Evolutionary conservation across 495 filamentous ascomycete species (phyloP).

Genomic region (Usnea hakonensis): DNA sequence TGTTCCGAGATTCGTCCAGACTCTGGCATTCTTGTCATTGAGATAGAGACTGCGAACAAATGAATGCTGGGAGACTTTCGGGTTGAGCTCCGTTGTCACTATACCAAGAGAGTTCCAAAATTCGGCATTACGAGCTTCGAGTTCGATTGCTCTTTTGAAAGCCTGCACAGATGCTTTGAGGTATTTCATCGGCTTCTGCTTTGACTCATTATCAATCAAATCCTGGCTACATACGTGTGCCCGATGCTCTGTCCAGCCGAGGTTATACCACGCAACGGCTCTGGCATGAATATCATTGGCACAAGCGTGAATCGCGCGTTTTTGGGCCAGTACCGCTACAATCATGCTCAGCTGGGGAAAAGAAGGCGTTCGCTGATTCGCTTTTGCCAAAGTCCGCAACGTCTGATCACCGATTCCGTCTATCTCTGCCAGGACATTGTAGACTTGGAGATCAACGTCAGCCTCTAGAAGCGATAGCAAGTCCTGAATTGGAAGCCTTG

Average conservation of each 20-base stretch:
- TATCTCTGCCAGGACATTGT: slow-evolving; percentile 57
- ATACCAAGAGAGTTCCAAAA: slow-evolving; percentile 98
- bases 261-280: slow-evolving; percentile 91
- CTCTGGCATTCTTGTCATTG: slow-evolving; percentile 74
- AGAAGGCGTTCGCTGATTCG: slow-evolving; percentile 39
- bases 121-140: slow-evolving; percentile 90
- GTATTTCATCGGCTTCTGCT: slow-evolving; percentile 49
- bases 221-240: slow-evolving; percentile 57
- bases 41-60: slow-evolving; percentile 88
- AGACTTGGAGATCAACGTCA: slow-evolving; percentile 41
- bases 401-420: slow-evolving; percentile 57
- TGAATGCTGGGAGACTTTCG: slow-evolving; percentile 84
- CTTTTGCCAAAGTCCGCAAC: slow-evolving; percentile 32
- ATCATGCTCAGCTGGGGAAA: slow-evolving; percentile 43
- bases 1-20: slow-evolving; percentile 86
- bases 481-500: slow-evolving; percentile 48
- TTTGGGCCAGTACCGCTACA: slow-evolving; percentile 73
- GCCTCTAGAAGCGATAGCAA: slow-evolving; percentile 49
- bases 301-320: slow-evolving; percentile 69
- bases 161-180: slow-evolving; percentile 78
- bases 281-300: slow-evolving; percentile 78
- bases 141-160: slow-evolving; percentile 94
- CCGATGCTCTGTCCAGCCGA: slow-evolving; percentile 87
- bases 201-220: slow-evolving; percentile 31
- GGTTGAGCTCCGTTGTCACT: slow-evolving; percentile 73